Base-by-base conservation (phyloP, 2,329 filamentous ascomycete species). In the Rhynchosporium secalis region DNA sequence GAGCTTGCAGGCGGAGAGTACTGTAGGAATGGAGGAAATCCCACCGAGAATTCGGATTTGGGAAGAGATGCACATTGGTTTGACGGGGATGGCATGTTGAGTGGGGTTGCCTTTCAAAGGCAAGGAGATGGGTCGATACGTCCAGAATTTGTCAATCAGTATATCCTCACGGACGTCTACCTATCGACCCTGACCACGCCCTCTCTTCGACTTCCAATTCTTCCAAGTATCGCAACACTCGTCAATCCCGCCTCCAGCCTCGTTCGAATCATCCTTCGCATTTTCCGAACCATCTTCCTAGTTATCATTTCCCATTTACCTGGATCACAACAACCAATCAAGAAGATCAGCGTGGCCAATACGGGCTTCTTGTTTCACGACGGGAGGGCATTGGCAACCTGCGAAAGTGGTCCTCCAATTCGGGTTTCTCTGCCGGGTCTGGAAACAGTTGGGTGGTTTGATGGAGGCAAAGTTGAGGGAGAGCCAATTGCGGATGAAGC, bases 21-120 rank as follows among this genome's bases (percentile, higher is more conserved):
- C 69, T 83, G 91, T 33, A 83, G 88, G 15, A 91, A 91, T 71
- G 88, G 88, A 46, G 86, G 84, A 33, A 91, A 90, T 69, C 87
- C 88, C 5, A 77, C 88, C 7, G 80, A 80, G 33, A 86, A 89
- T 62, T 77, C 83, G 28, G 83, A 88, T 59, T 72, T 84, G 2
- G 81, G 80, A 45, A 80, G 86, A 65, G 85, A 88, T 70, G 81
- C 85, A 8, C 88, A 91, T 71, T 90, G 87, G 87, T 91, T 91
- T 65, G 88, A 91, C 68, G 88, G 88, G 38, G 87, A 91, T 71
- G 88, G 88, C 4, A 91, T 91, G 88, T 81, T 91, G 10, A 83
- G 83, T 36, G 88, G 88, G 1, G 86, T 91, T 0, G 78, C 79
- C 20, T 91, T 89, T 71, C 77, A 77, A 33, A 78, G 77, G 2